These are phyloP conservation scores for Xylaria scruposa DNA, from an alignment of 495 filamentous ascomycete species.

Conservation along the genomic window DNA sequence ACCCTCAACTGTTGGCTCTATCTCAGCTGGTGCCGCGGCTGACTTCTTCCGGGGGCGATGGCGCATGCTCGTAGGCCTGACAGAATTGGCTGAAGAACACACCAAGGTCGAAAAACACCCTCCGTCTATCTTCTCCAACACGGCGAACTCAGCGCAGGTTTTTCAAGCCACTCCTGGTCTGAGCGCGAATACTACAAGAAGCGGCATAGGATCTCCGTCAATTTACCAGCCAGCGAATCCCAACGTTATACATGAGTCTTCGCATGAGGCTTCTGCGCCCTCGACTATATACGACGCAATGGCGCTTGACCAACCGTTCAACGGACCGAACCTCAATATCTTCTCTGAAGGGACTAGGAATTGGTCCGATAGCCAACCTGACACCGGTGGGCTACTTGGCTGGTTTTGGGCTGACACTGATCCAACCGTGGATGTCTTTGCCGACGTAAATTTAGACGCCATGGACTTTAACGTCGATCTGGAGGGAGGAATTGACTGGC, in stretches of 20 bases:
- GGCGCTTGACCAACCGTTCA: constrained; percentile 4
- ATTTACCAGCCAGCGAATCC: neutral
- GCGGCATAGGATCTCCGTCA: neutral
- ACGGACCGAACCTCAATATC: neutral
- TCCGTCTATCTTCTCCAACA: neutral
- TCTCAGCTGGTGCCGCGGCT: constrained; percentile 34
- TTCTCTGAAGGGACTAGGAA: constrained; percentile 15
- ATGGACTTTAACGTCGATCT: constrained; percentile 45
- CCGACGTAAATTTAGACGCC: constrained; percentile 34
- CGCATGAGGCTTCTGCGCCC: neutral
- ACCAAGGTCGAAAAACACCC: neutral
- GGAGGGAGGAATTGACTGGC: constrained; percentile 55
- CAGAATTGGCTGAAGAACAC: neutral
- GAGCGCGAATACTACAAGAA: neutral
- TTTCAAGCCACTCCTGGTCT: constrained; percentile 27
- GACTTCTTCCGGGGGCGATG: constrained; percentile 48
- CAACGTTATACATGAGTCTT: neutral
- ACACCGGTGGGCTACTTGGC: constrained; percentile 29
- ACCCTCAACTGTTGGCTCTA: constrained; percentile 45
- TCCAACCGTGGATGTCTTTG: constrained; percentile 33
- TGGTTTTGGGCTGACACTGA: constrained; percentile 49
- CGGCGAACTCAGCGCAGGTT: constrained; percentile 12
- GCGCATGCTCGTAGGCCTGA: constrained; percentile 41
- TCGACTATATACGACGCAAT: neutral
- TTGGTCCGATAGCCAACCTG: constrained; percentile 10